Percentiles rank a stretch among this genome's conserved stretches.
Evolutionary conservation across 768 basidiomycete species (phyloP).

Genomic region (Trametes elegans): DNA sequence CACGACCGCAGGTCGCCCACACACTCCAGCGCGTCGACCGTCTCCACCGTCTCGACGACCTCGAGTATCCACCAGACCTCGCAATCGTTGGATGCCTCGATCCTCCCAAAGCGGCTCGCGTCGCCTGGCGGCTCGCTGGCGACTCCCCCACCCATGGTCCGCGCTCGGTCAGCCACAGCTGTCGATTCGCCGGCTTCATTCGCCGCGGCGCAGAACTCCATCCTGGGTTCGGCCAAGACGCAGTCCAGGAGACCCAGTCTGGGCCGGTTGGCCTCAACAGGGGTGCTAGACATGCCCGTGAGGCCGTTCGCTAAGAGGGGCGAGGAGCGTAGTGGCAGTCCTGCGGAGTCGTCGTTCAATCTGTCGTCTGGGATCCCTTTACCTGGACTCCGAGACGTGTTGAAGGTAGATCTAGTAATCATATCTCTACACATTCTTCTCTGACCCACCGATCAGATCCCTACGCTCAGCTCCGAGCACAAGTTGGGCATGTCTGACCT

Average conservation of each 20-base stretch:
- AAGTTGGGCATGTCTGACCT: conserved; percentile 67
- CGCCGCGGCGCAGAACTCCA: conserved; percentile 6
- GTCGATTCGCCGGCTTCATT: conserved; percentile 18
- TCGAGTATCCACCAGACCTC: conserved; percentile 51
- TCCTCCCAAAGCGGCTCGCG: conserved; percentile 22
- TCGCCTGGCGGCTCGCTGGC: conserved; percentile 33
- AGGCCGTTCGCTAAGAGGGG: conserved; percentile 42
- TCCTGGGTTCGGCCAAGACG: conserved; percentile 14
- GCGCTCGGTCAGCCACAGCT: conserved; percentile 36
- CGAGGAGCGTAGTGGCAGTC: conserved; percentile 49
- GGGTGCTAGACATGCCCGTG: conserved; percentile 52
- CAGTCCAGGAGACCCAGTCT: conserved; percentile 35
- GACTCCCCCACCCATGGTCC: conserved; percentile 27
- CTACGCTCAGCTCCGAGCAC: conserved; percentile 66
- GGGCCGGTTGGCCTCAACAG: conserved; percentile 50
- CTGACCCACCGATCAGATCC: conserved; percentile 42
- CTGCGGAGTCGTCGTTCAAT: conserved; percentile 29
- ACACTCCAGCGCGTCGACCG: conserved; percentile 30
- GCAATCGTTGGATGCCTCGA: conserved; percentile 51
- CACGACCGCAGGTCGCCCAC: conserved; percentile 33
- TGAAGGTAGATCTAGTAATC: conserved; percentile 49
- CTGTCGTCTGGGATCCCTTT: conserved; percentile 24
- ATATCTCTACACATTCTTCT: not conserved
- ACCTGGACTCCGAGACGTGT: conserved; percentile 68
- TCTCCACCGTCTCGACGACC: conserved; percentile 25